A percentile compares a stretch with the other conserved stretches of the same genome.
These are phyloP conservation scores for Thalassiosira profunda DNA, from an alignment of 108 stramenopile genomes.

Conservation along the genomic window DNA sequence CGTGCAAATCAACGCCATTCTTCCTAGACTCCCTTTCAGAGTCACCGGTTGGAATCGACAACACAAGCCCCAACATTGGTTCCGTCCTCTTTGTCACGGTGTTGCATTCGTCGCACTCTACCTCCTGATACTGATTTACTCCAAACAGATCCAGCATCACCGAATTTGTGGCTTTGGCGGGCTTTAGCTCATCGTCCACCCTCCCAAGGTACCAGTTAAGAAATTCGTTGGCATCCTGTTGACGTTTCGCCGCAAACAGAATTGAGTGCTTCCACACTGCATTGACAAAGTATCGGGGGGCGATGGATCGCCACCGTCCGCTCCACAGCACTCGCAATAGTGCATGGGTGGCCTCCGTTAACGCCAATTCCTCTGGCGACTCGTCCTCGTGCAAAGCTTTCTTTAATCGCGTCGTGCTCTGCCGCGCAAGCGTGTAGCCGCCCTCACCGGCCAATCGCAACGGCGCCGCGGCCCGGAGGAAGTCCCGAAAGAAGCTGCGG, in stretches of 20 bases:
- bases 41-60: constrained; percentile 47
- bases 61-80: constrained; percentile 40
- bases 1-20: constrained; percentile 15
- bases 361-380: constrained; percentile 35
- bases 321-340: constrained; percentile 49
- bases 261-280: constrained; percentile 57
- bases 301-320: constrained; percentile 41
- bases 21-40: neutral
- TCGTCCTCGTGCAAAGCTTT: constrained; percentile 35
- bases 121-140: constrained; percentile 47
- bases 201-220: constrained; percentile 51
- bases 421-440: constrained; percentile 18
- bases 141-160: constrained; percentile 57
- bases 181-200: constrained; percentile 47
- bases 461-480: constrained; percentile 36
- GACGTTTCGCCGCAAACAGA: constrained; percentile 64
- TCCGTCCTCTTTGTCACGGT: constrained; percentile 47
- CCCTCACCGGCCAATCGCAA: constrained; percentile 39
- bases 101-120: constrained; percentile 41
- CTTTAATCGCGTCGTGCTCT: constrained; percentile 37
- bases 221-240: constrained; percentile 86
- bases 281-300: constrained; percentile 51
- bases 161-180: constrained; percentile 32
- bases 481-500: constrained; percentile 40
- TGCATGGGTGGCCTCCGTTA: constrained; percentile 54